Evolutionary conservation across 2,329 filamentous ascomycete genomes (phyloP).

Genomic region (Niveomyces coronatus): DNA sequence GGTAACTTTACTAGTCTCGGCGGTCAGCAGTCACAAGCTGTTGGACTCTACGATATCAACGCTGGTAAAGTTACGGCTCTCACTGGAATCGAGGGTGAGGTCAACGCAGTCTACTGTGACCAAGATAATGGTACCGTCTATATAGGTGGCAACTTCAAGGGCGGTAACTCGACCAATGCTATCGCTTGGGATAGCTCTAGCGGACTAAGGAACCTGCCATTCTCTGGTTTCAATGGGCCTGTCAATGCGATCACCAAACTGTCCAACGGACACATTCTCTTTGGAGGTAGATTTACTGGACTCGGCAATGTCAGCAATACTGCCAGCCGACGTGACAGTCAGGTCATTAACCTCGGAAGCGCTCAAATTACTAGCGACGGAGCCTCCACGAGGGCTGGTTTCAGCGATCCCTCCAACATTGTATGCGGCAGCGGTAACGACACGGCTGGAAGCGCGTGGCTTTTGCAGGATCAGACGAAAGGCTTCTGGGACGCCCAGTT

Average conservation of each 20-base stretch:
- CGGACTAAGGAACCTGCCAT: slow-evolving; percentile 73
- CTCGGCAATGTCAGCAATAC: slow-evolving; percentile 65
- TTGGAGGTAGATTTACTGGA: slow-evolving; percentile 82
- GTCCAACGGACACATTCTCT: slow-evolving; percentile 75
- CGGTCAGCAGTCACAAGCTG: slow-evolving; percentile 61
- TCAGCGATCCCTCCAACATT: slow-evolving; percentile 68
- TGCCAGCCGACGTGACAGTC: slow-evolving; percentile 56
- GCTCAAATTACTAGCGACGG: slow-evolving; percentile 61
- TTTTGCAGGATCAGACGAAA: slow-evolving; percentile 57
- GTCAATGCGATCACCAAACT: slow-evolving; percentile 77
- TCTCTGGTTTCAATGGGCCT: slow-evolving; percentile 89
- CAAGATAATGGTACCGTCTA: slow-evolving; percentile 68
- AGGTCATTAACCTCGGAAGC: slow-evolving; percentile 75
- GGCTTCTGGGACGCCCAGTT: slow-evolving; percentile 82
- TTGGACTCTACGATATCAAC: slow-evolving; percentile 71
- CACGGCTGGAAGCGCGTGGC: slow-evolving; percentile 69
- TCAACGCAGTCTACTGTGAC: slow-evolving; percentile 78
- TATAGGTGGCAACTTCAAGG: slow-evolving; percentile 77
- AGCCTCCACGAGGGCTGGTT: slow-evolving; percentile 51
- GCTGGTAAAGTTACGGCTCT: slow-evolving; percentile 62
- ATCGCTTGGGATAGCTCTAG: slow-evolving; percentile 63
- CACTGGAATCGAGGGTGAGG: slow-evolving; percentile 70
- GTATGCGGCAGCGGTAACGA: slow-evolving; percentile 63
- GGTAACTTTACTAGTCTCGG: slow-evolving; percentile 94
- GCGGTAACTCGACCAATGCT: slow-evolving; percentile 76